These are phyloP conservation scores for Lolium multiflorum DNA, from an alignment of 176 grass and related monocot species.

Conservation along the genomic window DNA sequence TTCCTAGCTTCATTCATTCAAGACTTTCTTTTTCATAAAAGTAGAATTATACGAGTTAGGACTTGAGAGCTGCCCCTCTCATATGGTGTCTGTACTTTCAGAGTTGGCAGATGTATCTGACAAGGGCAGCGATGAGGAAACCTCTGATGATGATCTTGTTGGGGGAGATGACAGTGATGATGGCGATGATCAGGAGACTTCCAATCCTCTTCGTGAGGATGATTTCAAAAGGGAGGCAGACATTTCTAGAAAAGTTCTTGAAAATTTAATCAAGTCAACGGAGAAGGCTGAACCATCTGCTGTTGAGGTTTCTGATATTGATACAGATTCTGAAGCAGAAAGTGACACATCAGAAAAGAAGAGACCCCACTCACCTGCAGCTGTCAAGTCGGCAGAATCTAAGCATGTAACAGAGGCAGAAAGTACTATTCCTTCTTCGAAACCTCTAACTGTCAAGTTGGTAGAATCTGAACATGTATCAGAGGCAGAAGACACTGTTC, in stretches of 20 bases:
- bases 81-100: conserved; percentile 52
- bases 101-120: conserved; percentile 47
- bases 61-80: conserved; percentile 23
- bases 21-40: neutral
- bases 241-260: conserved; percentile 82
- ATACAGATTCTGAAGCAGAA: conserved; percentile 52
- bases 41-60: conserved; percentile 5
- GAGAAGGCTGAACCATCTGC: conserved; percentile 54
- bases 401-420: conserved; percentile 34
- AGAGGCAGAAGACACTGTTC: conserved; percentile 34
- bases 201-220: conserved; percentile 44
- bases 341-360: conserved; percentile 39
- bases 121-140: conserved; percentile 58
- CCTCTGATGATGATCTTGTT: conserved; percentile 56
- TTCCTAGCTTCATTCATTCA: neutral
- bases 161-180: conserved; percentile 50
- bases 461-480: conserved; percentile 28
- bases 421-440: conserved; percentile 9
- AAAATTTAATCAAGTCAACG: conserved; percentile 81
- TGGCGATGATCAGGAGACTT: conserved; percentile 54
- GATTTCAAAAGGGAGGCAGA: conserved; percentile 78
- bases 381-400: conserved; percentile 23
- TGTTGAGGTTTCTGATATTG: conserved; percentile 42
- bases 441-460: conserved; percentile 25
- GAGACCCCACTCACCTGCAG: conserved; percentile 47